These are phyloP conservation scores for Debaryomyces udenii DNA, from an alignment of 1,139 yeast species.

Conservation along the genomic window DNA sequence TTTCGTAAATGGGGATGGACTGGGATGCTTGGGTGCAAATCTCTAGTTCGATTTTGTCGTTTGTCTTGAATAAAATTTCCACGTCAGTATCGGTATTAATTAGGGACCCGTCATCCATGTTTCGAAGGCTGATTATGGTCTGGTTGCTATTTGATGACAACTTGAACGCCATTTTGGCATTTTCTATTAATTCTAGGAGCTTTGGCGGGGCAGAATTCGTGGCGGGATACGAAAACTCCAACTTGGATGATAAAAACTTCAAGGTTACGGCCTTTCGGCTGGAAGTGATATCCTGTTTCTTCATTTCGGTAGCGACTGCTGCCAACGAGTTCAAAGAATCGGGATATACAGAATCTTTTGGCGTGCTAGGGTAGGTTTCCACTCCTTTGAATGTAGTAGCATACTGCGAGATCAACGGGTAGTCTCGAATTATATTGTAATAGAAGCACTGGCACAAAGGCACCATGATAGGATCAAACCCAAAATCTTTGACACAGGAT, in stretches of 20 bases:
- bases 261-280: slow-evolving; percentile 32
- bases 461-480: slow-evolving; percentile 65
- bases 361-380: slow-evolving; percentile 16
- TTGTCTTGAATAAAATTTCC: slow-evolving; percentile 36
- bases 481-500: slow-evolving; percentile 75
- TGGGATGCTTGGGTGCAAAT: slow-evolving; percentile 36
- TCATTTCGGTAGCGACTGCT: slow-evolving; percentile 41
- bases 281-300: neutral
- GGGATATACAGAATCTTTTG: slow-evolving; percentile 8
- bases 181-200: slow-evolving; percentile 64
- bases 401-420: slow-evolving; percentile 53
- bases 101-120: slow-evolving; percentile 25
- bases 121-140: slow-evolving; percentile 24
- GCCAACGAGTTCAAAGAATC: slow-evolving; percentile 38
- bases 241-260: slow-evolving; percentile 43
- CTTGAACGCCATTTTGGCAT: slow-evolving; percentile 70
- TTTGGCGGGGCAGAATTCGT: slow-evolving; percentile 70
- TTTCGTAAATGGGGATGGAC: slow-evolving; percentile 40
- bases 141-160: slow-evolving; percentile 27
- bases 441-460: slow-evolving; percentile 71
- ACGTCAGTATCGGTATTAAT: slow-evolving; percentile 38
- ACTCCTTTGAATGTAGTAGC: slow-evolving; percentile 33
- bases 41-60: slow-evolving; percentile 37
- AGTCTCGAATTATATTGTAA: slow-evolving; percentile 61
- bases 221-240: slow-evolving; percentile 65